Conservation (phyloP, 1,284 basidiomycete genomes). For the Tylopilus sp. region DNA sequence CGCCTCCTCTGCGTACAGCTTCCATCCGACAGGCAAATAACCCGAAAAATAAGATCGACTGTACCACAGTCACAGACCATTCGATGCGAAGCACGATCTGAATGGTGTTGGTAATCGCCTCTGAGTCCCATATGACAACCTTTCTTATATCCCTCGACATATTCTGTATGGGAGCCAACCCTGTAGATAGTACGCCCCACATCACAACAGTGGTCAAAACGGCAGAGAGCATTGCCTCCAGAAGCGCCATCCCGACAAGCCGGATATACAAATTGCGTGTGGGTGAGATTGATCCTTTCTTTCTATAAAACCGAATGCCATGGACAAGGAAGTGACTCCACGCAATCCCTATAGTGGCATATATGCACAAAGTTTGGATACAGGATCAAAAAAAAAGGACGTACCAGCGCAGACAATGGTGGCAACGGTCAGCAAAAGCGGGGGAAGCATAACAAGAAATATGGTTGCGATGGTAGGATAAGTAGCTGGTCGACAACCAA, state of each 20-base stretch:
- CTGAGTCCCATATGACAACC: conserved; percentile 13
- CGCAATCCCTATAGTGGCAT: conserved; percentile 19
- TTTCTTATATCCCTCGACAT: conserved; percentile 21
- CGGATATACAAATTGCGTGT: conserved; percentile 42
- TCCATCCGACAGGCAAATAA: conserved; percentile 36
- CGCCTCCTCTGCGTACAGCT: conserved; percentile 9
- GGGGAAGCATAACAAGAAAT: conserved; percentile 58
- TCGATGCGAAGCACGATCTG: conserved; percentile 36
- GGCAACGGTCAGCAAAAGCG: conserved; percentile 46
- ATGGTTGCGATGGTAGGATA: conserved; percentile 53
- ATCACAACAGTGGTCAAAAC: conserved; percentile 17
- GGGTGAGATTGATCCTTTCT: conserved; percentile 24
- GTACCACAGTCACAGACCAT: conserved; percentile 41
- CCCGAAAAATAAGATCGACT: conserved; percentile 42
- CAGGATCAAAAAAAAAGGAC: conserved; percentile 12
- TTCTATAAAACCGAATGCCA: conserved; percentile 29
- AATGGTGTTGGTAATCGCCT: conserved; percentile 15
- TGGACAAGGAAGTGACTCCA: conserved; percentile 32
- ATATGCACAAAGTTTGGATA: neutral
- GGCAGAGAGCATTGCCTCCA: conserved; percentile 34
- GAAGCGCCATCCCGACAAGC: conserved; percentile 42
- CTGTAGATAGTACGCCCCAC: conserved; percentile 19
- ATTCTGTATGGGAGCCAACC: conserved; percentile 17
- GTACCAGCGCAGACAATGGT: conserved; percentile 45
- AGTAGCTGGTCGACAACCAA: conserved; percentile 62